These are phyloP conservation scores for Penicillium sp. DNA, from an alignment of 2,329 filamentous ascomycete species.

Conservation along the genomic window DNA sequence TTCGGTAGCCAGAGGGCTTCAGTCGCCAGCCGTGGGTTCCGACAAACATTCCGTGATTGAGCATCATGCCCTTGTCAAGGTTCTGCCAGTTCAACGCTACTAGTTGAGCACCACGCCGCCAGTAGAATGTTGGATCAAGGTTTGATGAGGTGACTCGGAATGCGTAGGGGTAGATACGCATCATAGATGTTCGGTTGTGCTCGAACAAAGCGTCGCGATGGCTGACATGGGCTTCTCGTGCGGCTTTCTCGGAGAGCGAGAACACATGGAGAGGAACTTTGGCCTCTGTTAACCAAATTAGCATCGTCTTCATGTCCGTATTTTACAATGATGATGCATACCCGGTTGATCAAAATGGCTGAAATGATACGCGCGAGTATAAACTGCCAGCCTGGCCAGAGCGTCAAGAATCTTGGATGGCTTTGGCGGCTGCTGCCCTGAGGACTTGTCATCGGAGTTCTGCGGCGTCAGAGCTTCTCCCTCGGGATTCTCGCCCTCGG, in stretches of 20 bases:
- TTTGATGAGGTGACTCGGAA: constrained; percentile 81
- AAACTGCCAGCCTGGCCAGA: constrained; percentile 74
- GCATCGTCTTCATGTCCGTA: not conserved
- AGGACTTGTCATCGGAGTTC: not conserved
- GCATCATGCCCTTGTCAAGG: constrained; percentile 90
- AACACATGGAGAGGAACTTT: constrained; percentile 62
- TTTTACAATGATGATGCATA: constrained; percentile 39
- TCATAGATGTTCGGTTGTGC: constrained; percentile 78
- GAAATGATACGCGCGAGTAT: constrained; percentile 83
- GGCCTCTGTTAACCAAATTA: constrained; percentile 36
- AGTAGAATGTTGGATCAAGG: constrained; percentile 78
- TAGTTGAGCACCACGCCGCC: constrained; percentile 85
- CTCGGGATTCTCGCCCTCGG: constrained; percentile 30
- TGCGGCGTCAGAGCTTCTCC: constrained; percentile 6
- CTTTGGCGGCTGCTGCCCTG: constrained; percentile 30
- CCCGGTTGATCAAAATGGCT: constrained; percentile 65
- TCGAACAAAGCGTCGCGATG: constrained; percentile 65
- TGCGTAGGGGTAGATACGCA: constrained; percentile 85
- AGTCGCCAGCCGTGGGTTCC: constrained; percentile 79
- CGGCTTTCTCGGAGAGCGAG: constrained; percentile 60
- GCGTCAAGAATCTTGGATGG: constrained; percentile 65
- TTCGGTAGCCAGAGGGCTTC: constrained; percentile 73
- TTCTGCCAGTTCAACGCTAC: constrained; percentile 94
- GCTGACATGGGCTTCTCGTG: constrained; percentile 62
- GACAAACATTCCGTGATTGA: constrained; percentile 89